These are phyloP conservation scores for Zopfochytrium polystomum DNA, from an alignment of 371 early-diverging fungal species.

Conservation along the genomic window DNA sequence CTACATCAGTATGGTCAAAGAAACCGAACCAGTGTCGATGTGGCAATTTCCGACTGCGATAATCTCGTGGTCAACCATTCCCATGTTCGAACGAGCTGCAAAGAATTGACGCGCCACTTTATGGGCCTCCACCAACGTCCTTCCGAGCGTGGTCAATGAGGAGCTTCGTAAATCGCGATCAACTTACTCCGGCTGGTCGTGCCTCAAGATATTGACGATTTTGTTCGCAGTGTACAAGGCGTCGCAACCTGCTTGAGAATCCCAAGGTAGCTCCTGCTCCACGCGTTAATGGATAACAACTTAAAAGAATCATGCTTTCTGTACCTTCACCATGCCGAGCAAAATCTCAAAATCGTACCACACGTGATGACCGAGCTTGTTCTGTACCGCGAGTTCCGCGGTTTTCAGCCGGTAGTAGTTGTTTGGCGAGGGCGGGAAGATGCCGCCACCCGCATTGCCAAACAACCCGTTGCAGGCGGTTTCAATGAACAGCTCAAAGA, in stretches of 20 bases:
- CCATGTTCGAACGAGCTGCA: constrained; percentile 26
- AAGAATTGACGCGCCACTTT: constrained; percentile 64
- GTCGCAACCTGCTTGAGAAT: constrained; percentile 66
- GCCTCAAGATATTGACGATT: constrained; percentile 71
- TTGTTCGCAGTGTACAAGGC: constrained; percentile 78
- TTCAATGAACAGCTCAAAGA: constrained; percentile 75
- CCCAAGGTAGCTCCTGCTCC: constrained; percentile 57
- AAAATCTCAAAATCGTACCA: constrained; percentile 74
- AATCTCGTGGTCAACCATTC: constrained; percentile 25
- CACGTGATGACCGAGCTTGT: constrained; percentile 63
- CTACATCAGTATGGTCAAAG: not conserved
- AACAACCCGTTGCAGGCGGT: constrained; percentile 93
- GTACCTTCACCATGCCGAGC: constrained; percentile 64
- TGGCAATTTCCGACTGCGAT: constrained; percentile 64
- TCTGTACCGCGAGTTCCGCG: constrained; percentile 71
- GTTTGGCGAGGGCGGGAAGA: constrained; percentile 71
- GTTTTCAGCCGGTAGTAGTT: constrained; percentile 39
- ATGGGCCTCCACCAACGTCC: constrained; percentile 55
- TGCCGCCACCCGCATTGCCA: constrained; percentile 66
- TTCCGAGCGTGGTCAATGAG: constrained; percentile 1
- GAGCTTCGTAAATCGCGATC: no score
- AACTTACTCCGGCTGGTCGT: constrained; percentile 44
- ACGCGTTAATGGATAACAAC: not conserved
- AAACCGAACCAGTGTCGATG: constrained; percentile 55
- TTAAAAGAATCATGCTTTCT: not conserved